A percentile compares a stretch with the other conserved stretches of the same genome.
Conservation (phyloP, 2,329 filamentous ascomycete species). For the Fusarium newnesense region DNA sequence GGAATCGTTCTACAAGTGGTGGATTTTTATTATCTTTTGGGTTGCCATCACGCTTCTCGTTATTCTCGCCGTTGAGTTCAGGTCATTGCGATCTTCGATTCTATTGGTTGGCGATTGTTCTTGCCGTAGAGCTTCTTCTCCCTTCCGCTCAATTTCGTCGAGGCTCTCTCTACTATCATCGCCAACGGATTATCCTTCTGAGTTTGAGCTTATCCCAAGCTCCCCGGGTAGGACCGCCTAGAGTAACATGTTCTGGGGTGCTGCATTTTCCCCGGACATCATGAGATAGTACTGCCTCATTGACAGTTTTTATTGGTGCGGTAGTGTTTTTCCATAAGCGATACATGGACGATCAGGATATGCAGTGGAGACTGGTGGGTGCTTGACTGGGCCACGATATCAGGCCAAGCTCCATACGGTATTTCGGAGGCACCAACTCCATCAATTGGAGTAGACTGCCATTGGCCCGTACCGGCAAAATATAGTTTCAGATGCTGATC, state of each 20-base stretch:
- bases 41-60: not conserved
- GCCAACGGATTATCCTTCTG: not conserved
- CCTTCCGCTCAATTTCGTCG: not conserved
- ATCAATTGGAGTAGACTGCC: constrained; percentile 6
- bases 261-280: not conserved
- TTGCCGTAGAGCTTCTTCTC: too few species aligned
- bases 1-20: not conserved
- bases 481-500: constrained; percentile 11
- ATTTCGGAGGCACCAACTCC: constrained; percentile 9
- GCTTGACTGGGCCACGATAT: not conserved
- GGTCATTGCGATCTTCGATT: not conserved
- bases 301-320: not conserved
- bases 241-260: not conserved
- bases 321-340: not conserved
- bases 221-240: not conserved
- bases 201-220: not conserved
- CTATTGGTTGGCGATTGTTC: not conserved
- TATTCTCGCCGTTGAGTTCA: not conserved
- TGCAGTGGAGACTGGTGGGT: not conserved
- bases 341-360: not conserved
- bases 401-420: not conserved
- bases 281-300: not conserved
- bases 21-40: not conserved
- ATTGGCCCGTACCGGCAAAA: constrained; percentile 6
- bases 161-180: not conserved